phyloP scores from a whole-genome alignment of 1,284 basidiomycete species.

The Sanguinoderma infundibulare region DNA sequence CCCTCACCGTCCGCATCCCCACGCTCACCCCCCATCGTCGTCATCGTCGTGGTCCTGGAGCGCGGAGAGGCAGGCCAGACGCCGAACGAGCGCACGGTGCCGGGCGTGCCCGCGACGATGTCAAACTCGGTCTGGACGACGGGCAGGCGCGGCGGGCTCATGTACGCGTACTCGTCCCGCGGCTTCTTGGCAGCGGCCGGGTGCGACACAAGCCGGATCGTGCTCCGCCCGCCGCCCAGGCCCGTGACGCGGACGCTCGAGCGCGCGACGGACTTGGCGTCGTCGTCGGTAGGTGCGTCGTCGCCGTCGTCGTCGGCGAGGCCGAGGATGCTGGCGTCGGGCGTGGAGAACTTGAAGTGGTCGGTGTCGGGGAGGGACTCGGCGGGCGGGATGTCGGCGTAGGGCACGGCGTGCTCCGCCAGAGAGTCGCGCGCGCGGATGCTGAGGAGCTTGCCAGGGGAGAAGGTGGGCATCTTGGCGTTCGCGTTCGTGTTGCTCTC shows the following conservation, averaged over 20 bases:
- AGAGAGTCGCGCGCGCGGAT: slow-evolving; percentile 45
- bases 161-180: slow-evolving; percentile 9
- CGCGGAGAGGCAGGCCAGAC: slow-evolving; percentile 52
- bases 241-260: slow-evolving; percentile 44
- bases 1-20: neutral
- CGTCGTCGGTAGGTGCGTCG: slow-evolving; percentile 37
- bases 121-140: slow-evolving; percentile 71
- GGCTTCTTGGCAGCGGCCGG: slow-evolving; percentile 8
- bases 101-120: slow-evolving; percentile 61
- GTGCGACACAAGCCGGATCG: slow-evolving; percentile 59
- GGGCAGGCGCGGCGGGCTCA: slow-evolving; percentile 61
- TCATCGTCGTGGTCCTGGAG: no score
- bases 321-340: slow-evolving; percentile 33
- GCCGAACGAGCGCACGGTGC: slow-evolving; percentile 34
- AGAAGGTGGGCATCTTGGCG: slow-evolving; percentile 15
- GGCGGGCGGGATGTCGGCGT: slow-evolving; percentile 54
- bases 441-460: slow-evolving; percentile 20
- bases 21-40: no score
- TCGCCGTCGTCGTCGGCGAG: slow-evolving; percentile 16
- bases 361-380: slow-evolving; percentile 47
- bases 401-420: slow-evolving; percentile 51
- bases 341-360: slow-evolving; percentile 52
- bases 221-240: slow-evolving; percentile 45
- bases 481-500: slow-evolving; percentile 10
- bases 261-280: slow-evolving; percentile 53